Percentiles rank a stretch among this genome's conserved stretches.
phyloP scores from a whole-genome alignment of 2,329 filamentous ascomycete species.

The Zalaria sp. region DNA sequence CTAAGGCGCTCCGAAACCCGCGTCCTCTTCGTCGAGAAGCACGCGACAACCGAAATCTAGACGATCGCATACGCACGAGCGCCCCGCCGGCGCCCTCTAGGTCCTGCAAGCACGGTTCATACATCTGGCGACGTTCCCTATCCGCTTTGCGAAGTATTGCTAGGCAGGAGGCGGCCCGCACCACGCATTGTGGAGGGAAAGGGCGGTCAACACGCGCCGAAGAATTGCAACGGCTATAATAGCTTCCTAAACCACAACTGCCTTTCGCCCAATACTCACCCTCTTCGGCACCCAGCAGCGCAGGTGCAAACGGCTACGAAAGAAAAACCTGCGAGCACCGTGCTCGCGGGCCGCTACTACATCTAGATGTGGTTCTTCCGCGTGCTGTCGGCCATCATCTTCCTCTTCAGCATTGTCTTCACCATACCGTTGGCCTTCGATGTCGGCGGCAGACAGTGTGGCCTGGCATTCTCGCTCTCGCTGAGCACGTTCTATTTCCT shows the following conservation, averaged over 20 bases:
- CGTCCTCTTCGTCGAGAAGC: no score
- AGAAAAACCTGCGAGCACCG: neutral
- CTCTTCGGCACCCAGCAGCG: no score
- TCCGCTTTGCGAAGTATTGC: neutral
- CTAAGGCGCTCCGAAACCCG: no score
- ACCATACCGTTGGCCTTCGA: slow-evolving; percentile 96
- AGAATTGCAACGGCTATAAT: no score
- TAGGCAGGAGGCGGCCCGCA: neutral
- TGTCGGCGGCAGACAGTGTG: slow-evolving; percentile 88
- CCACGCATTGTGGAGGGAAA: no score
- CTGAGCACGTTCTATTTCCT: slow-evolving; percentile 83
- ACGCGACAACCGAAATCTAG: no score
- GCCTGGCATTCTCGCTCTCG: slow-evolving; percentile 81
- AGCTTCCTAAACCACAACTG: no score
- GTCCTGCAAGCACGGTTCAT: neutral
- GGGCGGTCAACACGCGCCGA: no score
- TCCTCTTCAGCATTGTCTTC: slow-evolving; percentile 83
- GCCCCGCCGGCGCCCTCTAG: no score
- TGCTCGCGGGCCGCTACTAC: slow-evolving; percentile 5
- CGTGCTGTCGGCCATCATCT: slow-evolving; percentile 65
- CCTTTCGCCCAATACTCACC: no score
- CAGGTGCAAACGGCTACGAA: no score
- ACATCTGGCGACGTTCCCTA: neutral
- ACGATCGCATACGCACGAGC: no score
- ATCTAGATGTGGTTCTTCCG: slow-evolving; percentile 61